Evolutionary conservation across 2,329 filamentous ascomycete species (phyloP).

Genomic region (Talaromyces funiculosus): DNA sequence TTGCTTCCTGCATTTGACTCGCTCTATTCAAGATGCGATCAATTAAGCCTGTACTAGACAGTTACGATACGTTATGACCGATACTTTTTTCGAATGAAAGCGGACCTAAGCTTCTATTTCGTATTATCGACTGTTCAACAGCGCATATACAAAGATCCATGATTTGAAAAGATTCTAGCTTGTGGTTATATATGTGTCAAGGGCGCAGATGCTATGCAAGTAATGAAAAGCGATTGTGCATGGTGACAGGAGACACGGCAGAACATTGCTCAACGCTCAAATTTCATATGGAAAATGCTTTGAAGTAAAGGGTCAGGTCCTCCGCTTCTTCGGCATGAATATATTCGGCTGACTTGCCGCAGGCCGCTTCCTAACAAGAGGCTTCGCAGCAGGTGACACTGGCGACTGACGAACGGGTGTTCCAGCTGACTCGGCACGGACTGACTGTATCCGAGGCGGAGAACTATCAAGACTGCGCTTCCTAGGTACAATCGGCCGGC

Average conservation of each 20-base stretch:
- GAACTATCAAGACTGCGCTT: neutral
- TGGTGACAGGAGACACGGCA: neutral
- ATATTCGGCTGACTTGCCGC: slow-evolving; percentile 18
- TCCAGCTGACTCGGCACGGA: neutral
- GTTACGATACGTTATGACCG: slow-evolving; percentile 8
- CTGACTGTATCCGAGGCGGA: neutral
- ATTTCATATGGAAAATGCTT: neutral
- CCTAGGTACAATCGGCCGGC: neutral
- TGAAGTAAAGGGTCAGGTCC: neutral
- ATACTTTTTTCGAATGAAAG: slow-evolving; percentile 3
- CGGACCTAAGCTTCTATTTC: neutral
- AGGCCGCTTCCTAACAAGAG: slow-evolving; percentile 4
- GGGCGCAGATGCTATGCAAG: neutral
- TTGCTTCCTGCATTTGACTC: neutral
- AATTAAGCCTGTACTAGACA: slow-evolving; percentile 6
- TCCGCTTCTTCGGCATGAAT: slow-evolving; percentile 20
- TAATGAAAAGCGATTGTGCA: neutral
- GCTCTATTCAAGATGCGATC: neutral
- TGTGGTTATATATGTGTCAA: neutral
- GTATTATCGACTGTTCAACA: neutral
- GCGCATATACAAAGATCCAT: neutral
- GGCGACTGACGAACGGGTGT: neutral
- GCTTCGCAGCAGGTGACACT: neutral
- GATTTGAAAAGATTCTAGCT: neutral
- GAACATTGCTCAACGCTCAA: neutral